Conservation (phyloP, 116 monocot species). For the Iris pallida region DNA sequence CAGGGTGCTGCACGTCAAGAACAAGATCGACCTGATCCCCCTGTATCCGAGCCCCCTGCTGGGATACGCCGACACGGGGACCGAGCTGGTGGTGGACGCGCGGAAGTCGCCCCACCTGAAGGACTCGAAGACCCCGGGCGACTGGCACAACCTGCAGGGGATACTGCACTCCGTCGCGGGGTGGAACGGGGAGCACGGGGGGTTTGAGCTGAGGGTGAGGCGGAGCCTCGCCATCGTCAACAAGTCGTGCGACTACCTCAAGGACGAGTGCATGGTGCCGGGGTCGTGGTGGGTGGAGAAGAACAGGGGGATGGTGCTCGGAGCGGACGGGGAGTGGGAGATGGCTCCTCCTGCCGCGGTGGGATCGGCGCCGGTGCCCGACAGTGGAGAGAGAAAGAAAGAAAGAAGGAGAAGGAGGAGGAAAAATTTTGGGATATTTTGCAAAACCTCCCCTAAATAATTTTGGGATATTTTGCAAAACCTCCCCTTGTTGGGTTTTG, state of each 20-base stretch:
- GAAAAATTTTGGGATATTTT: too few relatives aligned
- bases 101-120: conserved; percentile 58
- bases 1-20: conserved; percentile 40
- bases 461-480: too few relatives aligned
- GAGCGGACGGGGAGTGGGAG: conserved; percentile 49
- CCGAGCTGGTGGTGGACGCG: conserved; percentile 29
- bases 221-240: conserved; percentile 61
- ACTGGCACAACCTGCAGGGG: conserved; percentile 67
- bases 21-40: conserved; percentile 45
- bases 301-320: conserved; percentile 72
- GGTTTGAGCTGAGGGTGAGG: conserved; percentile 36
- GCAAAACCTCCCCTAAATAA: too few relatives aligned
- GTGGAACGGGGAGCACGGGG: conserved; percentile 36
- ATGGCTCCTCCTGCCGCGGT: conserved; percentile 21
- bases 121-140: conserved; percentile 37
- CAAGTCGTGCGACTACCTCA: conserved; percentile 52
- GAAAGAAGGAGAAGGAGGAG: too few relatives aligned
- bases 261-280: conserved; percentile 47
- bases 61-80: conserved; percentile 29
- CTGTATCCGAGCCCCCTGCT: conserved; percentile 23
- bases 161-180: conserved; percentile 45
- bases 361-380: too few relatives aligned
- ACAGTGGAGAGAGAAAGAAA: too few relatives aligned
- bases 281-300: conserved; percentile 68
- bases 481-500: too few relatives aligned